Conservation (phyloP, 75 land plant species). For the Larix kaempferi region DNA sequence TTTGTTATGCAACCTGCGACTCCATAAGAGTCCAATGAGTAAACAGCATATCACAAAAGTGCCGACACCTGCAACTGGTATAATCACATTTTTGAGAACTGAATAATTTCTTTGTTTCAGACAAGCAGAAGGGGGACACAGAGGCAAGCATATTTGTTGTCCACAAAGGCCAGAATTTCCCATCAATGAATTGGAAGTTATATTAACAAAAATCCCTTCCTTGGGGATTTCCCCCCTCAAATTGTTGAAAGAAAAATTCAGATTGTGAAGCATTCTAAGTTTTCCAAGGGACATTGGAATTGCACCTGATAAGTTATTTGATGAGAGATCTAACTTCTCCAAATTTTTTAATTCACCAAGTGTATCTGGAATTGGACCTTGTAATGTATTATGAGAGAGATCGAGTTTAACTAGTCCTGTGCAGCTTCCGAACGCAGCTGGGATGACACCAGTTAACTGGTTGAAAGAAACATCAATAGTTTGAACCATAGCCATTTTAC, state of each 20-base stretch:
- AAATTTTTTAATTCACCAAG: slow-evolving; percentile 20
- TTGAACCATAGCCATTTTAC: slow-evolving; percentile 12
- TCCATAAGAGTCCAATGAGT: background rate
- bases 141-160: background rate
- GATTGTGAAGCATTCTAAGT: slow-evolving; percentile 7
- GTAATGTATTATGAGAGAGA: slow-evolving; percentile 21
- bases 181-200: background rate
- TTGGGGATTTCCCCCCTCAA: slow-evolving; percentile 23
- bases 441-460: slow-evolving; percentile 23
- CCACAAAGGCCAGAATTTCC: slow-evolving; percentile 13
- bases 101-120: background rate
- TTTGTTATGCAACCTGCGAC: background rate
- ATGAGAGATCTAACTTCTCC: slow-evolving; percentile 19
- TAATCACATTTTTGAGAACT: background rate
- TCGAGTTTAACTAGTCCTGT: slow-evolving; percentile 14
- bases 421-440: slow-evolving; percentile 18
- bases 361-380: slow-evolving; percentile 23
- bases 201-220: slow-evolving; percentile 15
- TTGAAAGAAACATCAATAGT: slow-evolving; percentile 22
- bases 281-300: slow-evolving; percentile 19
- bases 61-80: background rate
- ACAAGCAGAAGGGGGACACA: background rate
- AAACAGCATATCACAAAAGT: background rate
- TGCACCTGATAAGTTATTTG: slow-evolving; percentile 21
- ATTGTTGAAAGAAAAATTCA: slow-evolving; percentile 26